A percentile compares a stretch with the other conserved stretches of the same genome.
phyloP scores from a whole-genome alignment of 164 flowering plant species.

The Piper longum region DNA sequence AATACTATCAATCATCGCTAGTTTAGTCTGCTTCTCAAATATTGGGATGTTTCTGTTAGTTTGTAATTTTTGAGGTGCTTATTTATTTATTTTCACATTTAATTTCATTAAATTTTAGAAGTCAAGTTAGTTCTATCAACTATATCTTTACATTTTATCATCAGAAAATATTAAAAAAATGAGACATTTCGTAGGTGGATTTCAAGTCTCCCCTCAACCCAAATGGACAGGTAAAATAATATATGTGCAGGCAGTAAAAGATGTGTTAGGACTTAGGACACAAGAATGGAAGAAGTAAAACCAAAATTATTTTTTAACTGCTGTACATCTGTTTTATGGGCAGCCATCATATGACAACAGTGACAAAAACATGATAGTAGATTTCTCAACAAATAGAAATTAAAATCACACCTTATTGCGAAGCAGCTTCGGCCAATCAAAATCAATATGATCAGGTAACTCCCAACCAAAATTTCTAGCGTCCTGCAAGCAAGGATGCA shows the following conservation, averaged over 20 bases:
- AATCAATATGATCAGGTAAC: constrained; percentile 53
- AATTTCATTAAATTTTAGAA: too few species aligned
- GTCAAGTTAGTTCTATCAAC: neutral
- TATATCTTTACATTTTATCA: neutral
- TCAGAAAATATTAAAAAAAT: neutral
- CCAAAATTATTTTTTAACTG: too few species aligned
- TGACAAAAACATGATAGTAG: neutral
- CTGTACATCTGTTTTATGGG: neutral
- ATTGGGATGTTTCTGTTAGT: too few species aligned
- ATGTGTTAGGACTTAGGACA: too few species aligned
- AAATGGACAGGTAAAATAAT: too few species aligned
- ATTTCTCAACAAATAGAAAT: neutral
- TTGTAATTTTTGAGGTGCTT: too few species aligned
- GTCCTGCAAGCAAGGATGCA: constrained; percentile 38
- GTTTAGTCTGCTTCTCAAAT: too few species aligned
- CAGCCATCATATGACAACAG: neutral
- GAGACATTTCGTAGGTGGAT: neutral
- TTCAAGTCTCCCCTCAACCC: too few species aligned
- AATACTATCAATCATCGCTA: too few species aligned
- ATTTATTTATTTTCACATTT: too few species aligned
- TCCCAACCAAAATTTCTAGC: constrained; percentile 92
- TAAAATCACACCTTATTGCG: constrained; percentile 54
- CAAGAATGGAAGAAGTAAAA: too few species aligned
- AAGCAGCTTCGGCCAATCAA: constrained; percentile 83
- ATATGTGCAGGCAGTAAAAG: too few species aligned